Conservation (phyloP, 257 asterid species). For the Nicotiana otophora region DNA sequence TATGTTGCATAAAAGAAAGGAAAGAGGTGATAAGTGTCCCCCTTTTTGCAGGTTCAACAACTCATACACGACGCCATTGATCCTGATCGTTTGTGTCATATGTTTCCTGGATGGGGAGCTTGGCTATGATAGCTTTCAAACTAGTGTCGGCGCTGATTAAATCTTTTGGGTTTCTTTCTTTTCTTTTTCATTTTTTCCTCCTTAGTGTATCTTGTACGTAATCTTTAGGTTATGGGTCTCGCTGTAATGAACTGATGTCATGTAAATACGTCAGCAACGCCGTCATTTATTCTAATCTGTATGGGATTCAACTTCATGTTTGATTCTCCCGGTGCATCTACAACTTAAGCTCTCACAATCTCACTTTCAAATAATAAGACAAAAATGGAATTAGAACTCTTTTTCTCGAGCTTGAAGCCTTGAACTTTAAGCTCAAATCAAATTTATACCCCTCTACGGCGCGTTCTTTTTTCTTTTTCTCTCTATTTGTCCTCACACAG, state of each 20-base stretch:
- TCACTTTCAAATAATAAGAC: not conserved
- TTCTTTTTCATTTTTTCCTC: not conserved
- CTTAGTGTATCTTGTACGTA: not conserved
- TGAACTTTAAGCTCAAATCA: not conserved
- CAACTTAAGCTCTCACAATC: not conserved
- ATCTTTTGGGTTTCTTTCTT: not conserved
- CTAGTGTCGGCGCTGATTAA: not conserved
- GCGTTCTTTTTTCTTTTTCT: not conserved
- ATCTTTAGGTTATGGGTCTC: not conserved
- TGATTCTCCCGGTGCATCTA: not conserved
- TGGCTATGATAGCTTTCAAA: constrained; percentile 53
- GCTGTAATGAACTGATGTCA: not conserved
- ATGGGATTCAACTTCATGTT: not conserved
- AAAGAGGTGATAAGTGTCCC: not conserved
- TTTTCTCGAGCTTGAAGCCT: not conserved
- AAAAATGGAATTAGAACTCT: not conserved
- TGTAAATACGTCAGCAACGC: not conserved
- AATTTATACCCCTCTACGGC: not conserved
- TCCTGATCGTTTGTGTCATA: constrained; percentile 84
- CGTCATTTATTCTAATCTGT: not conserved
- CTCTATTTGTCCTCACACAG: not conserved
- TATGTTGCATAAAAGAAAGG: not conserved
- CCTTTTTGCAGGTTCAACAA: constrained; percentile 70
- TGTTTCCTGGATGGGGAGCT: constrained; percentile 99
- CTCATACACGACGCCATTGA: constrained; percentile 90